Percentiles rank a stretch among this genome's conserved stretches.
These are phyloP conservation scores for Skeletonema marinoi DNA, from an alignment of 108 stramenopile species.

Conservation along the genomic window DNA sequence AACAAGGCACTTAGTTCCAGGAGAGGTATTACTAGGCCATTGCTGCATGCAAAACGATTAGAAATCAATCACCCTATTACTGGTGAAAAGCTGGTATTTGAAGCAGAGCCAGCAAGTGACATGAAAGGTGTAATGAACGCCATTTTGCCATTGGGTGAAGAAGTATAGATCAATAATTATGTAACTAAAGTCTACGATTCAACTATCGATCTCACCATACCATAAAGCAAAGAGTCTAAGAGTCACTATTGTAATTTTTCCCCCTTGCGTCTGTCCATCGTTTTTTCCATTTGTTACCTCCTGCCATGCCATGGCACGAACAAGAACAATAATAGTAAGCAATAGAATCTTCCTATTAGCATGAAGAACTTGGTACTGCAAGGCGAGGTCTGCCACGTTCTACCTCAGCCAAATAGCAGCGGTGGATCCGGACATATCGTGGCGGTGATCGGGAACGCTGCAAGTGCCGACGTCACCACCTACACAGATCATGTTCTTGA, in stretches of 20 bases:
- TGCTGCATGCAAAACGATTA: slow-evolving; percentile 88
- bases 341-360: too few relatives aligned
- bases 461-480: slow-evolving; percentile 16
- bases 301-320: too few relatives aligned
- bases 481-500: slow-evolving; percentile 2
- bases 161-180: slow-evolving; percentile 11
- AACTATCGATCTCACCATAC: too few relatives aligned
- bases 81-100: slow-evolving; percentile 78
- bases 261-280: too few relatives aligned
- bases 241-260: too few relatives aligned
- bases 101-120: slow-evolving; percentile 87
- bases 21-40: slow-evolving; percentile 83
- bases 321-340: too few relatives aligned
- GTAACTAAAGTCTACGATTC: too few relatives aligned
- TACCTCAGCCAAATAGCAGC: not conserved
- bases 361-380: slow-evolving; percentile 32
- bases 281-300: too few relatives aligned
- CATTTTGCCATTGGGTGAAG: slow-evolving; percentile 68
- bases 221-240: too few relatives aligned
- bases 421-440: not conserved
- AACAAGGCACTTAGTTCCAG: slow-evolving; percentile 72
- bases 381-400: slow-evolving; percentile 24
- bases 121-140: slow-evolving; percentile 68
- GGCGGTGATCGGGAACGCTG: slow-evolving; percentile 19
- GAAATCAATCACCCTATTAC: slow-evolving; percentile 90